Evolutionary conservation across 495 filamentous ascomycete genomes (phyloP).

Genomic region (Talaromyces adpressus): DNA sequence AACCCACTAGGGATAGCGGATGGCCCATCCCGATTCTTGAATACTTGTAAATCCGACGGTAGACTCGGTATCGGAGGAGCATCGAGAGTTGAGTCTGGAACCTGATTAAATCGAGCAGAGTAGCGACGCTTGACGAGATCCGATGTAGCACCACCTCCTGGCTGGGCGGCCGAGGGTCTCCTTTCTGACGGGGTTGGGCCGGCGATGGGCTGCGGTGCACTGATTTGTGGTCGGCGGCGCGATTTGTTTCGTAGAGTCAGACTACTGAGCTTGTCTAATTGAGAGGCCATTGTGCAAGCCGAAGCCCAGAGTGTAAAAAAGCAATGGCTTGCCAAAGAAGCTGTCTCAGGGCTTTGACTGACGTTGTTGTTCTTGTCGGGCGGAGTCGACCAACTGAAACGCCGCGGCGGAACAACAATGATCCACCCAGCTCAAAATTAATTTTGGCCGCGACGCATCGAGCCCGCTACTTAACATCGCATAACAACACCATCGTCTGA

Average conservation of each 20-base stretch:
- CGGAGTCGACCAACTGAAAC: conserved; percentile 20
- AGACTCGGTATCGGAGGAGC: conserved; percentile 60
- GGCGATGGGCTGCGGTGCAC: conserved; percentile 76
- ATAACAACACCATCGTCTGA: conserved; percentile 7
- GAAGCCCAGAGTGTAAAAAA: neutral
- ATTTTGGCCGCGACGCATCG: conserved; percentile 15
- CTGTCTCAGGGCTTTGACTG: neutral
- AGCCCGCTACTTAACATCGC: conserved; percentile 13
- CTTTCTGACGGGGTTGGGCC: conserved; percentile 40
- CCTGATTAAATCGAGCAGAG: conserved; percentile 79
- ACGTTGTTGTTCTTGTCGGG: neutral
- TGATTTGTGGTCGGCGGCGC: conserved; percentile 69
- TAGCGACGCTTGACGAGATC: conserved; percentile 93
- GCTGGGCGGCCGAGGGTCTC: conserved; percentile 23
- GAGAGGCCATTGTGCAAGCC: conserved; percentile 1
- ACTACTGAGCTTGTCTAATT: conserved; percentile 35
- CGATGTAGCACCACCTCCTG: conserved; percentile 53
- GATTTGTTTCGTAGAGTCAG: conserved; percentile 76
- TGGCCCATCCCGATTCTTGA: conserved; percentile 36
- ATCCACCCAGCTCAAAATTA: conserved; percentile 37
- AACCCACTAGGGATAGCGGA: conserved; percentile 38
- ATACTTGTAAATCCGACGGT: conserved; percentile 46
- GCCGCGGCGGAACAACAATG: conserved; percentile 35
- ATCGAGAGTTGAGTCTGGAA: conserved; percentile 59
- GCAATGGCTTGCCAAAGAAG: neutral